These are phyloP conservation scores for Biscogniauxia mediterranea DNA, from an alignment of 2,329 filamentous ascomycete genomes.

Conservation along the genomic window DNA sequence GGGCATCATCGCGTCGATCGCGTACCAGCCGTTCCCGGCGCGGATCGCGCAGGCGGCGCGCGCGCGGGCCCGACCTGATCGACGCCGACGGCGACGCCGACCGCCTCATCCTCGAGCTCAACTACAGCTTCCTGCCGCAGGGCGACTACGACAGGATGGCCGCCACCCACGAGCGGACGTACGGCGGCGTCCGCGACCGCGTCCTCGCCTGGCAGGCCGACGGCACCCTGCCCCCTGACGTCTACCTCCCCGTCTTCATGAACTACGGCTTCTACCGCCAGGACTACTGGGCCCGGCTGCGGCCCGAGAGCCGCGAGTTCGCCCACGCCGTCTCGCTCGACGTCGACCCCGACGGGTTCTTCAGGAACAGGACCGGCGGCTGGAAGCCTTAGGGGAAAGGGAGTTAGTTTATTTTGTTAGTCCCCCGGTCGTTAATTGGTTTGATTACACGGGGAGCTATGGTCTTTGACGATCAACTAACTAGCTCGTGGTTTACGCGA, in stretches of 20 bases:
- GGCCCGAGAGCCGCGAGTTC: constrained; percentile 33
- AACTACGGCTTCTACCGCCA: constrained; percentile 42
- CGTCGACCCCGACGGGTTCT: constrained; percentile 39
- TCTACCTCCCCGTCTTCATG: constrained; percentile 42
- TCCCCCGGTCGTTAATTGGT: no score
- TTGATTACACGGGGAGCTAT: not conserved
- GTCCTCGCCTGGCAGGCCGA: constrained; percentile 33
- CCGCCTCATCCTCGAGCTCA: constrained; percentile 42
- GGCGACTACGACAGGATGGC: constrained; percentile 34
- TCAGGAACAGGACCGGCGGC: constrained; percentile 38
- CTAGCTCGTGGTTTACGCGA: no score
- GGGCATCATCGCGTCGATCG: constrained; percentile 34
- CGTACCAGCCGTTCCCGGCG: constrained; percentile 40
- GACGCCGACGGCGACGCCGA: constrained; percentile 39
- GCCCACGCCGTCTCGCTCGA: constrained; percentile 33
- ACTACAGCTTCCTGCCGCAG: constrained; percentile 38
- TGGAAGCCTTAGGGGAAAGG: constrained; percentile 28
- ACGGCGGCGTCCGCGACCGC: constrained; percentile 33
- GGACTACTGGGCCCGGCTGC: constrained; percentile 41
- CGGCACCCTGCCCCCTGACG: constrained; percentile 32
- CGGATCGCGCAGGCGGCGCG: constrained; percentile 34
- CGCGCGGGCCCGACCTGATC: constrained; percentile 37
- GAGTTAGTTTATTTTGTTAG: no score
- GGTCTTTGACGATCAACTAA: no score
- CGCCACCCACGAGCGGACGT: constrained; percentile 33